phyloP scores from a whole-genome alignment of 495 filamentous ascomycete species.

The Penicillium desertorum region DNA sequence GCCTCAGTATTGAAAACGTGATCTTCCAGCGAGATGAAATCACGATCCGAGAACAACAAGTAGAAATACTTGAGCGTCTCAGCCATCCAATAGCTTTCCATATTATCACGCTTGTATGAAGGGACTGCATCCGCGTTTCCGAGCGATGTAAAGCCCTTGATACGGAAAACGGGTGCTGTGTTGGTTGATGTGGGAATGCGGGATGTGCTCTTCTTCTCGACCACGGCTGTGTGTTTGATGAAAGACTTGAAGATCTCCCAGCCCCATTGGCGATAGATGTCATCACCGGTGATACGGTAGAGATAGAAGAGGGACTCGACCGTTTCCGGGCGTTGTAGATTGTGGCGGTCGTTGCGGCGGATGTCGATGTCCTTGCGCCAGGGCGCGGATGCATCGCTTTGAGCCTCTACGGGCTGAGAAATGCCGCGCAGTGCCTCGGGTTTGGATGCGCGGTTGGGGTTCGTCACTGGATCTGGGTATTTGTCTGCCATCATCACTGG shows the following conservation, averaged over 20 bases:
- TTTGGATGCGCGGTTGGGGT: conserved; percentile 22
- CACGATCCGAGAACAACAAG: conserved; percentile 82
- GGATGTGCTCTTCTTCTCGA: conserved; percentile 48
- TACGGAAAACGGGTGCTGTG: conserved; percentile 18
- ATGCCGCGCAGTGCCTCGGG: conserved; percentile 33
- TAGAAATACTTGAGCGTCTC: conserved; percentile 99
- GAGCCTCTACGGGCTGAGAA: conserved; percentile 34
- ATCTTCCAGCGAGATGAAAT: conserved; percentile 78
- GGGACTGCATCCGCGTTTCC: conserved; percentile 71
- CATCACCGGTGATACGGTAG: conserved; percentile 96
- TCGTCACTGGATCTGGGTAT: conserved; percentile 36
- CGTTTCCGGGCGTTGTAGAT: conserved; percentile 94
- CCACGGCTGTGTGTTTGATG: conserved; percentile 73
- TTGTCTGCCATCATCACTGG: conserved; percentile 43
- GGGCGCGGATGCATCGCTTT: conserved; percentile 22
- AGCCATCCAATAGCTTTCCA: conserved; percentile 96
- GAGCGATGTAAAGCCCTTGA: conserved; percentile 75
- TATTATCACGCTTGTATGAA: conserved; percentile 67
- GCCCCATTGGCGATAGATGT: conserved; percentile 90
- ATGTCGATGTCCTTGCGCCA: conserved; percentile 79
- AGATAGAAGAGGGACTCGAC: conserved; percentile 95
- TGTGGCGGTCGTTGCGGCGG: conserved; percentile 74
- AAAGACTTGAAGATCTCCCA: conserved; percentile 98
- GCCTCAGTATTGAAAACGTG: conserved; percentile 96
- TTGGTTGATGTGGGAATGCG: conserved; percentile 10